Evolutionary conservation across 2,329 filamentous ascomycete species (phyloP), one percentile per base, ranked within the genome.

Genomic region (Microsporum ferrugineum): DNA sequence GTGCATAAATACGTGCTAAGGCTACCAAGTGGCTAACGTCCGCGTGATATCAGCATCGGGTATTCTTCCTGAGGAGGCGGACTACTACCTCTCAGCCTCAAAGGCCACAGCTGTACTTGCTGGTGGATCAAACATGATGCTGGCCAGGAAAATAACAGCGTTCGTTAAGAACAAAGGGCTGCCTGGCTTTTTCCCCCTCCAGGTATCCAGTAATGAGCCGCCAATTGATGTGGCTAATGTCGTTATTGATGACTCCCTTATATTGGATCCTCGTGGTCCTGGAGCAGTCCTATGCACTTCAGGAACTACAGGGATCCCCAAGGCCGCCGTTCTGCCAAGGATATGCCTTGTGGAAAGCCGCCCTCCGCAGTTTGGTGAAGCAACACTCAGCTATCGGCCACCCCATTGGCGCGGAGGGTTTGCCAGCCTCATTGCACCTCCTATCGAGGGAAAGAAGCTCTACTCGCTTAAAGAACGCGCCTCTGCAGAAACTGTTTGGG

Each of bases 251-350:
- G 6, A 39, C 12, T 5, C 0, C 23, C 14, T 39, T 29, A 5
- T 38, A 10, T 29, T 58, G 31, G 5, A 5, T 6, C 56, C 56
- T 14, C 10, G 6, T n/a, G 31, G 36, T 29, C 34, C 56, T 27
- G 56, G 56, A 12, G 7, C 78, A 2, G 75, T 78, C 1, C 77
- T 78, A 23, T 78, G 77, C 67, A 78, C 75, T 1, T 77, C 73
- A 29, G 76, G 76, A 1, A 79, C 76, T 0, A 78, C 76, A 1
- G 76, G 75, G 0, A 71, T 71, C 0, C 77, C 76, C 0, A 78
- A 78, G 63, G 76, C 73, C 8, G 72, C 74, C 29, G 74, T 78
- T 0, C 59, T 61, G 5, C 56, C 56, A 2, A n/a, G 56, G 36
- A 14, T 12, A 8, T n/a, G 34, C 17, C 23, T 58, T 23, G 4